Base-by-base conservation (phyloP, 192 early-diverging fungal species). In the Jimgerdemannia flammicorona region DNA sequence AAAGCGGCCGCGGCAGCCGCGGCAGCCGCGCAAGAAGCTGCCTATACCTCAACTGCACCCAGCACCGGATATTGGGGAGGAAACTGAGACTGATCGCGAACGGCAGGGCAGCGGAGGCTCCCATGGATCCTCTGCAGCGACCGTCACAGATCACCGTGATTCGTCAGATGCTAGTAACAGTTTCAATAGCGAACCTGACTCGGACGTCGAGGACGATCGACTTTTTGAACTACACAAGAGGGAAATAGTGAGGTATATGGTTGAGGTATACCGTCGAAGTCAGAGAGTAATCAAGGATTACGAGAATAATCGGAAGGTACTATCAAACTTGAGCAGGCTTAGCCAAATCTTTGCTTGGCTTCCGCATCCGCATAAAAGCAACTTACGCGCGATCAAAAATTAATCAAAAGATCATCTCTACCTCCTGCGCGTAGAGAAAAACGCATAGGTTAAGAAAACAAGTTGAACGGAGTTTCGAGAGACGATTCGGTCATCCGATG, bases 171-270 rank as follows among this genome's bases (percentile, higher is more conserved):
- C 40, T 19, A 69, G 65, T 69, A 66, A 66, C 59, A 74, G 20
- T 69, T 29, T 66, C 8, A 39, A 18, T 49, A n/a, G 49, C 49
- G 49, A 59, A 59, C 8, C 8, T 6, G 14, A 14, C 8, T 74
- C 69, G 4, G 81, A 74, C 9, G 76, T 65, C 39, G 69, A 76
- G 18, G 75, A 78, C 3, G 75, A 80, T 9, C 72, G 74, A 3
- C 29, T 77, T 20, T 19, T 79, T 8, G n/a, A 73, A 44, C 67
- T 64, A n/a, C 76, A 81, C 44, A 71, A 66, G n/a, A 72, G 78
- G 11, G 74, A 75, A 6, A 72, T 86, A 20, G 74, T 84, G 0
- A 72, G 84, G 49, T 86, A 82, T 63, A 86, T 86, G 84, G 71
- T 84, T 6, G 69, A 79, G 11, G 54, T 86, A 9, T 77, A 82